phyloP scores from a whole-genome alignment of 2,329 filamentous ascomycete species.

The Fonsecaea multimorphosa region DNA sequence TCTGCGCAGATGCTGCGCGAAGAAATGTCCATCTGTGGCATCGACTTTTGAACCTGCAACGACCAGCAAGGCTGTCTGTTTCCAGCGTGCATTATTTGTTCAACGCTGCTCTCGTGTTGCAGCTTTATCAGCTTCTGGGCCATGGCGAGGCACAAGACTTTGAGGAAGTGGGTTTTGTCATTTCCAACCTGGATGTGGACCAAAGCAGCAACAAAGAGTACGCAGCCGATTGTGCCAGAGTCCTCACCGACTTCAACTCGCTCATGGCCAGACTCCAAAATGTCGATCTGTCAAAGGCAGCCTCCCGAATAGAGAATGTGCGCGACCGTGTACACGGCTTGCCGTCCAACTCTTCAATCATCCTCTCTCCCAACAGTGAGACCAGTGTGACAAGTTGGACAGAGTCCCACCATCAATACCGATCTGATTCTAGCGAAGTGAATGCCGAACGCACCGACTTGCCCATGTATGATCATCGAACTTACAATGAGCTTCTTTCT shows the following conservation, averaged over 20 bases:
- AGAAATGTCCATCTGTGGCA: slow-evolving; percentile 54
- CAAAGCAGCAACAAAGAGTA: slow-evolving; percentile 28
- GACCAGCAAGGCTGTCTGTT: slow-evolving; percentile 45
- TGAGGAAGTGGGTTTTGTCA: slow-evolving; percentile 20
- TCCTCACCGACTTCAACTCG: slow-evolving; percentile 25
- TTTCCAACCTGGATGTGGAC: slow-evolving; percentile 21
- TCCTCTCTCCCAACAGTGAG: slow-evolving; percentile 14
- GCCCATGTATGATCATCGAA: slow-evolving; percentile 2
- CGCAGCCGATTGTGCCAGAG: slow-evolving; percentile 24
- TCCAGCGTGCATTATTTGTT: slow-evolving; percentile 55
- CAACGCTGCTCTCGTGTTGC: slow-evolving; percentile 58
- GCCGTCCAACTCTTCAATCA: slow-evolving; percentile 16
- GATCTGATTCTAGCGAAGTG: neutral
- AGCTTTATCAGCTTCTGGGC: slow-evolving; percentile 43
- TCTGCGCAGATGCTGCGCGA: slow-evolving; percentile 55
- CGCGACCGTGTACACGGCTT: slow-evolving; percentile 9
- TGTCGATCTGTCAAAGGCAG: slow-evolving; percentile 22
- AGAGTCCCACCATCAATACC: slow-evolving; percentile 16
- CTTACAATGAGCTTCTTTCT: slow-evolving; percentile 25
- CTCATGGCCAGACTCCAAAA: slow-evolving; percentile 18
- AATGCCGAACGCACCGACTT: neutral
- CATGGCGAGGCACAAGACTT: slow-evolving; percentile 18
- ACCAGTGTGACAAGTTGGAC: neutral
- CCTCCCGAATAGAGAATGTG: neutral
- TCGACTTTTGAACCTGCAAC: slow-evolving; percentile 53